Conservation (phyloP, 345 rosid species). For the Barbarea vulgaris region DNA sequence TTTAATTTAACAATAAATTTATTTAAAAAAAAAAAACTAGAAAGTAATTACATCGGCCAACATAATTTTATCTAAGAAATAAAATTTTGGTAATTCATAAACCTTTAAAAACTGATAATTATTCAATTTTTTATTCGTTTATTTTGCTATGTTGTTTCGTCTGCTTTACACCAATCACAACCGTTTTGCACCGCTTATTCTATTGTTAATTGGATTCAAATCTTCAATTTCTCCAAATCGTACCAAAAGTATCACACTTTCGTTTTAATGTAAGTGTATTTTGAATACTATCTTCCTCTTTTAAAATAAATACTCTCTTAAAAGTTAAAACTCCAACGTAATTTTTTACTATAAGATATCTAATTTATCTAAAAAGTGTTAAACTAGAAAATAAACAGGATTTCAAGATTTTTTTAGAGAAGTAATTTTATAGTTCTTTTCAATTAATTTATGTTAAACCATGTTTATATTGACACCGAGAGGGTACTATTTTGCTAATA, state of each 20-base stretch:
- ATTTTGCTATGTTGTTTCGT: neutral
- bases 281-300: too few species aligned
- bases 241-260: neutral
- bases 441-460: neutral
- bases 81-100: too few species aligned
- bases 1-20: too few species aligned
- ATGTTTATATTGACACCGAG: slow-evolving; percentile 3
- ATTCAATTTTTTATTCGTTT: too few species aligned
- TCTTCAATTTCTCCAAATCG: neutral
- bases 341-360: neutral
- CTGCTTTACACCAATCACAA: neutral
- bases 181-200: neutral
- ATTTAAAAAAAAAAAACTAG: too few species aligned
- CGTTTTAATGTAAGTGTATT: too few species aligned
- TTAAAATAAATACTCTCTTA: neutral
- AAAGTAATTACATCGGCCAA: neutral
- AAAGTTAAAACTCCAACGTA: neutral
- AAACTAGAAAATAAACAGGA: neutral
- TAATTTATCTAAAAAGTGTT: neutral
- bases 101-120: too few species aligned
- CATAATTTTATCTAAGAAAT: neutral
- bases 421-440: neutral
- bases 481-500: neutral
- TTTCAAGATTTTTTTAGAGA: neutral
- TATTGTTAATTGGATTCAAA: neutral